Percentiles rank a stretch among this genome's conserved stretches.
These are phyloP conservation scores for Stemphylium beticola DNA, from an alignment of 2,329 filamentous ascomycete species.

Conservation along the genomic window DNA sequence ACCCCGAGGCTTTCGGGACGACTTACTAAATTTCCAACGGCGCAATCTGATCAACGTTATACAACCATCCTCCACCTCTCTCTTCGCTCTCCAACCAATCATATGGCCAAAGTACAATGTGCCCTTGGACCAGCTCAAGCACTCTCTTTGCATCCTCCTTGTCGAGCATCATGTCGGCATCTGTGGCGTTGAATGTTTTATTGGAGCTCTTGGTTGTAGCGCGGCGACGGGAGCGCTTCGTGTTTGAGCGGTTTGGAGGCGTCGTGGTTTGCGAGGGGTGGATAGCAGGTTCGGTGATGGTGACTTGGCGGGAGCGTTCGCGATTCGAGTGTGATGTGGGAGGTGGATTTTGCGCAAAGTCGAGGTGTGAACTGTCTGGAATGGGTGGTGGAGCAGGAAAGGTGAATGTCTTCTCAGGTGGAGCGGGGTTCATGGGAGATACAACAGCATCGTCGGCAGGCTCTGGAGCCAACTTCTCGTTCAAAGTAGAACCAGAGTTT, in stretches of 20 bases:
- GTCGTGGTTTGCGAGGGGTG: conserved; percentile 6
- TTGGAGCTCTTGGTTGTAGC: conserved; percentile 73
- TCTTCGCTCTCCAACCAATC: conserved; percentile 89
- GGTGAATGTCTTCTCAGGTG: conserved; percentile 33
- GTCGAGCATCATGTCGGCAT: conserved; percentile 71
- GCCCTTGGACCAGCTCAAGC: conserved; percentile 81
- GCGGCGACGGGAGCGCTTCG: conserved; percentile 62
- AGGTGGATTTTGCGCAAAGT: conserved; percentile 17
- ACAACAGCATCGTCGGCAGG: conserved; percentile 40
- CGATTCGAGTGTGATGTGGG: conserved; percentile 23
- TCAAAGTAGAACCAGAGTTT: conserved; percentile 22
- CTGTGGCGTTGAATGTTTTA: conserved; percentile 67
- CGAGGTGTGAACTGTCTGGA: conserved; percentile 21
- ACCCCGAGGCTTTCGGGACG: no score
- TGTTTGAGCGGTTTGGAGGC: conserved; percentile 16
- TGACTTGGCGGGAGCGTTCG: conserved; percentile 39
- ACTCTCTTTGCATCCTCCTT: conserved; percentile 81
- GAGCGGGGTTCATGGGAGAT: conserved; percentile 33
- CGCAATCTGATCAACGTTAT: conserved; percentile 93
- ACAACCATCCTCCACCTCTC: conserved; percentile 92
- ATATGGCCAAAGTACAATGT: conserved; percentile 91
- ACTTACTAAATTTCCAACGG: conserved; percentile 85
- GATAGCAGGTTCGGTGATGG: conserved; percentile 41
- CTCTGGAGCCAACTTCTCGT: conserved; percentile 43
- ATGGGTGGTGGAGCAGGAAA: conserved; percentile 45